Evolutionary conservation across 2,329 filamentous ascomycete species (phyloP), one percentile per base, ranked within the genome.

Genomic region (Trichoderma asperellum): DNA sequence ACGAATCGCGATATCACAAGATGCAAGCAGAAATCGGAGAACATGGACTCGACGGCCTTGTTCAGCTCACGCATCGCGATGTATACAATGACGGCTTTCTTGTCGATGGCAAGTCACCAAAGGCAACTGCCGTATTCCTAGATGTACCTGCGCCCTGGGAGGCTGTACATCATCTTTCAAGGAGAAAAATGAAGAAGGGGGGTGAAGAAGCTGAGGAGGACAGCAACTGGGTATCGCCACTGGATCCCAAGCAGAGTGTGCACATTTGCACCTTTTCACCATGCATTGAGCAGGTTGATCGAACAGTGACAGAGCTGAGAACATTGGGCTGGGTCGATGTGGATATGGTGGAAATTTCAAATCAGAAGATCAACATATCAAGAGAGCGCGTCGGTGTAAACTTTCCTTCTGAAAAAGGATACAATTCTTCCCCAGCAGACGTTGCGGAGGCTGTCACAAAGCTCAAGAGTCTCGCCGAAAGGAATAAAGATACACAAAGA

Each of bases 251-350:
- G n/a, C 86, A 87, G 53, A 86, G 91, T 5, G 88, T 91, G 1
- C 87, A 96, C 76, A 87, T 99, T 67, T 99, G 96, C 83, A 96
- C 94, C 0, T 99, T 99, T 81, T 96, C 92, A 1, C 96, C 96
- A 0, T 99, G 96, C 80, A 96, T 99, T 73, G 96, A 99, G 81
- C 96, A 99, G 82, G 95, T 96, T 27, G 93, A 92, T 65, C 88
- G 90, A 68, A 98, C 96, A 0, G 90, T 97, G 66, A 91, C 92
- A 12, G 88, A 88, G 14, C 86, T 99, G 79, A 90, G 95, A 66
- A 87, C 89, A 47, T 83, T 94, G 7, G 93, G 93, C 65, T 99
- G 96, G 96, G 87, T 94, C 11, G 91, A 95, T 69, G 96, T 98
- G 72, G 89, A 92, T 74, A 97, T 97, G 92, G 92, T 97, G 0